Evolutionary conservation across 2,329 filamentous ascomycete genomes (phyloP).

Genomic region (Rhexocercosporidium sp.): DNA sequence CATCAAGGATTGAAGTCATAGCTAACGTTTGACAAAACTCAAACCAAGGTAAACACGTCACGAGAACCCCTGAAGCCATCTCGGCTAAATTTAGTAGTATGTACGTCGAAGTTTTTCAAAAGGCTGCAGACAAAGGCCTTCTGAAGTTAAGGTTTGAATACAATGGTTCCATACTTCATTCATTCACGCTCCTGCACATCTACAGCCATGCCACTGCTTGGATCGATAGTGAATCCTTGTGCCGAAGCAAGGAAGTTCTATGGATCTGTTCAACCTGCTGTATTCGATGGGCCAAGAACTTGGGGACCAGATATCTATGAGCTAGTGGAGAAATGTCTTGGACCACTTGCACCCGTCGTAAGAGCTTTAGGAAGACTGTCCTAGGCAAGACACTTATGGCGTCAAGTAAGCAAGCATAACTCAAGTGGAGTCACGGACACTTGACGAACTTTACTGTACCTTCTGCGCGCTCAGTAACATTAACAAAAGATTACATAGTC

Average conservation of each 20-base stretch:
- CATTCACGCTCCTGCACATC: constrained; percentile 22
- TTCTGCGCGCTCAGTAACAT: too few relatives aligned
- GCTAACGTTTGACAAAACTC: constrained; percentile 6
- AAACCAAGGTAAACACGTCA: constrained; percentile 13
- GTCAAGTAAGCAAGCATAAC: not conserved
- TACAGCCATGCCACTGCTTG: not conserved
- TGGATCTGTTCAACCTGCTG: constrained; percentile 26
- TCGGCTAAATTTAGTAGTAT: constrained; percentile 16
- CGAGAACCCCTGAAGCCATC: not conserved
- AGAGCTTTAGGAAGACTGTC: constrained; percentile 16
- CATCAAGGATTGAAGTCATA: not conserved
- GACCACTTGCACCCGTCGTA: constrained; percentile 26
- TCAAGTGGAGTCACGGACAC: too few relatives aligned
- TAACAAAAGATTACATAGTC: too few relatives aligned
- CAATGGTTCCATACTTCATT: constrained; percentile 25
- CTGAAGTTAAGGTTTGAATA: constrained; percentile 23
- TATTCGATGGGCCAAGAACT: constrained; percentile 20
- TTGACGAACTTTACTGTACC: too few relatives aligned
- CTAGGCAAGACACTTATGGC: not conserved
- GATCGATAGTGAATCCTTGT: not conserved
- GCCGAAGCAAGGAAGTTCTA: constrained; percentile 19
- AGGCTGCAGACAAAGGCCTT: constrained; percentile 16
- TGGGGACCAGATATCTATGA: constrained; percentile 14
- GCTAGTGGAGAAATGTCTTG: constrained; percentile 19
- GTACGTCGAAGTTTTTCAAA: constrained; percentile 21